These are phyloP conservation scores for Gossypium rotundifolium DNA, from an alignment of 345 rosid genomes.

Conservation along the genomic window DNA sequence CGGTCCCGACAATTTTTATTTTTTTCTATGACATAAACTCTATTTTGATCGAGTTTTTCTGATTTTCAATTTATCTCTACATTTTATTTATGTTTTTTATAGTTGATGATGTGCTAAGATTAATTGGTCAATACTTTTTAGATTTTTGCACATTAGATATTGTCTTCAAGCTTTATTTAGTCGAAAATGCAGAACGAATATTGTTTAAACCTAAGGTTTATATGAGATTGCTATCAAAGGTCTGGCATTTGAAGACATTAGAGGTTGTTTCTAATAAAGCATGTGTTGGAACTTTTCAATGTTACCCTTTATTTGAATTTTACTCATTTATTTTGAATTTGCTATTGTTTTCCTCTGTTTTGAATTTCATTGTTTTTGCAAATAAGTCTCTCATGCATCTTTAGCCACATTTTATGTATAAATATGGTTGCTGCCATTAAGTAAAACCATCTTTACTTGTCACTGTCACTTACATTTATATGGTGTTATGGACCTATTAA, in stretches of 20 bases:
- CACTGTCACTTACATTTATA: too few relatives aligned
- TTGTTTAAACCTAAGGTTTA: not conserved
- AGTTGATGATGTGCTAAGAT: not conserved
- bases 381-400: too few relatives aligned
- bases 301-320: too few relatives aligned
- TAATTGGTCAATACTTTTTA: not conserved
- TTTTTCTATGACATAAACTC: conserved; percentile 24
- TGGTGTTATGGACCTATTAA: too few relatives aligned
- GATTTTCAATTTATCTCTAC: conserved; percentile 7
- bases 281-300: too few relatives aligned
- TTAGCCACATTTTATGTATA: too few relatives aligned
- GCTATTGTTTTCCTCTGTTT: too few relatives aligned
- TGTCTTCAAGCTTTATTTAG: not conserved
- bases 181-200: not conserved
- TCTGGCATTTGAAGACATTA: not conserved
- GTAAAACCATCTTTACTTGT: too few relatives aligned
- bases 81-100: not conserved
- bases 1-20: not conserved
- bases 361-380: too few relatives aligned
- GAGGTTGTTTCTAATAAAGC: not conserved
- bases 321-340: too few relatives aligned
- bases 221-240: not conserved
- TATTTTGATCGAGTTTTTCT: not conserved
- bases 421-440: too few relatives aligned
- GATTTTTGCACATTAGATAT: not conserved